phyloP scores from a whole-genome alignment of 805 yeast genomes.

The Hanseniaspora guilliermondii region DNA sequence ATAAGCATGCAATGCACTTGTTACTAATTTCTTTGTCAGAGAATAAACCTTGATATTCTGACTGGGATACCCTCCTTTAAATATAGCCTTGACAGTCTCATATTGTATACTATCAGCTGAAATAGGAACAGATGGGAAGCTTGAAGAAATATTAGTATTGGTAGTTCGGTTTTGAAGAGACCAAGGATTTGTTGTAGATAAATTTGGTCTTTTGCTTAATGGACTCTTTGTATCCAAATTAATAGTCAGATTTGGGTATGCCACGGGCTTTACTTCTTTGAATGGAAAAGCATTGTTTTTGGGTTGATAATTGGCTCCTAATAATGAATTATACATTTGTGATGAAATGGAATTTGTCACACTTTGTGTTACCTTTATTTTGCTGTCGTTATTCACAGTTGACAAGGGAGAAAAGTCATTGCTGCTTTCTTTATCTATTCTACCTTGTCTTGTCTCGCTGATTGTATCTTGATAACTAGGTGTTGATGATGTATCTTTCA shows the following conservation, averaged over 20 bases:
- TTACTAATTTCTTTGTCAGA: slow-evolving; percentile 26
- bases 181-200: neutral
- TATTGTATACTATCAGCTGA: slow-evolving; percentile 24
- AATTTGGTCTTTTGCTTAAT: neutral
- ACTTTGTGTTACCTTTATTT: neutral
- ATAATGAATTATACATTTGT: neutral
- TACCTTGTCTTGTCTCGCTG: neutral
- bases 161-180: neutral
- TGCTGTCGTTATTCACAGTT: neutral
- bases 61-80: slow-evolving; percentile 21
- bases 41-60: slow-evolving; percentile 17
- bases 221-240: slow-evolving; percentile 8
- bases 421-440: neutral
- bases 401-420: neutral
- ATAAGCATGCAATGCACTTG: slow-evolving; percentile 33
- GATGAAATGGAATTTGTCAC: neutral
- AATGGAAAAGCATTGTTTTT: neutral
- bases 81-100: slow-evolving; percentile 23
- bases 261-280: neutral
- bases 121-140: slow-evolving; percentile 22
- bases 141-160: neutral
- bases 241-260: neutral
- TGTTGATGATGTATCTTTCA: neutral
- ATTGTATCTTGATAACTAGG: neutral
- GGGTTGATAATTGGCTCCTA: neutral